Conservation (phyloP, 768 basidiomycete genomes). For the Chalciporus piperatus region DNA sequence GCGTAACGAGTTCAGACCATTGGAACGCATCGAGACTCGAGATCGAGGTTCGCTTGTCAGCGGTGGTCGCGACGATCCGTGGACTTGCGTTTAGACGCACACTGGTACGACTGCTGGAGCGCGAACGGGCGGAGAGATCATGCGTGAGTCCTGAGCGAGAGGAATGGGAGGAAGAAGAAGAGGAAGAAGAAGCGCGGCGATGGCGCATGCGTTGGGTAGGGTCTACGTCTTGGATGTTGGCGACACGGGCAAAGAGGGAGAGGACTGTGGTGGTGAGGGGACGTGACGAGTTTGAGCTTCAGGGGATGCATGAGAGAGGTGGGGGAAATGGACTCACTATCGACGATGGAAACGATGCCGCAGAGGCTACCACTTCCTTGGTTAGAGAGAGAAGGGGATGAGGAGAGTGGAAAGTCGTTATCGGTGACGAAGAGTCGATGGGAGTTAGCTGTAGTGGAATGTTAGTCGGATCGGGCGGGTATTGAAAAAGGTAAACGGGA, state of each 20-base stretch:
- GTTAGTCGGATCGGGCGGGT: constrained; percentile 5
- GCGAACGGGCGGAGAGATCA: constrained; percentile 37
- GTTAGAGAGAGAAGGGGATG: constrained; percentile 46
- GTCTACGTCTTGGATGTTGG: constrained; percentile 71
- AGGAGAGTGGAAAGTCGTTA: constrained; percentile 46
- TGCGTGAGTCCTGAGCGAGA: constrained; percentile 39
- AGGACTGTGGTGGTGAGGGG: constrained; percentile 47
- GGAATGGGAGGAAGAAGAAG: constrained; percentile 62
- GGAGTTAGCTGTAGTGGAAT: constrained; percentile 55
- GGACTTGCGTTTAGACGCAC: constrained; percentile 33
- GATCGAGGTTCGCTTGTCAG: constrained; percentile 31
- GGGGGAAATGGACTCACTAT: constrained; percentile 47
- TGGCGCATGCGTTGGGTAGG: constrained; percentile 77
- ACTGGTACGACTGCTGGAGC: constrained; percentile 43
- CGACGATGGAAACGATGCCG: constrained; percentile 81
- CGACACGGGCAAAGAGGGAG: constrained; percentile 73
- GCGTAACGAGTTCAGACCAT: constrained; percentile 32
- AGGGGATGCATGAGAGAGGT: not conserved
- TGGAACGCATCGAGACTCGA: constrained; percentile 32
- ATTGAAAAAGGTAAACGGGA: not conserved
- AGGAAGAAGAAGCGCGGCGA: constrained; percentile 72
- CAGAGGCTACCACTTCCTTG: constrained; percentile 45
- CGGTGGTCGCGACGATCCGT: constrained; percentile 29
- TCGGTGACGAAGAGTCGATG: constrained; percentile 78
- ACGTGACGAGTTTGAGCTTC: not conserved